Evolutionary conservation across 495 filamentous ascomycete genomes (phyloP).

Genomic region (Podospora anserina): DNA sequence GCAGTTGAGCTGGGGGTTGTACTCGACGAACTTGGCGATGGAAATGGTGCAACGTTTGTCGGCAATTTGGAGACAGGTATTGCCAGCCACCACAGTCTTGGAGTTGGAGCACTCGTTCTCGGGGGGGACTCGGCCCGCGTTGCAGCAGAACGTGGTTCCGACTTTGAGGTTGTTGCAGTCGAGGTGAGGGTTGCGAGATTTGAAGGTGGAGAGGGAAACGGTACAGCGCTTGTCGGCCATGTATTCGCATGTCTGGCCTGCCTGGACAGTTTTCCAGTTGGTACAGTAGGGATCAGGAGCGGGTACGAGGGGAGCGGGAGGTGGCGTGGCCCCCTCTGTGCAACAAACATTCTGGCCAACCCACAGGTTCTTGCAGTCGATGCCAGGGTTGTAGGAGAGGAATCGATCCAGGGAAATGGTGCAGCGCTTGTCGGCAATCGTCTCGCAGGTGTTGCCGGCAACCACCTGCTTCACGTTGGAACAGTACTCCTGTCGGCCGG

Average conservation of each 20-base stretch:
- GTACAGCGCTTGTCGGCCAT: neutral
- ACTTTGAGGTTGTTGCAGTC: neutral
- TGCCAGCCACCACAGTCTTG: neutral
- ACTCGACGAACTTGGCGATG: constrained; percentile 3
- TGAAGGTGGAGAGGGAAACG: neutral
- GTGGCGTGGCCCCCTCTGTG: neutral
- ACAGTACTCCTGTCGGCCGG: neutral
- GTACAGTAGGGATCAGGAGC: neutral
- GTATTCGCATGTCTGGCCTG: neutral
- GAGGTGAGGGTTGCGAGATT: neutral
- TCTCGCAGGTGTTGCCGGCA: neutral
- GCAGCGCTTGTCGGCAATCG: neutral
- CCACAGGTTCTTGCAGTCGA: neutral
- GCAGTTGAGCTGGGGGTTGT: constrained; percentile 24
- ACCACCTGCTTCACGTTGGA: neutral
- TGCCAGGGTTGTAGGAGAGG: neutral
- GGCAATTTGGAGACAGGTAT: neutral
- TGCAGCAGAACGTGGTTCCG: neutral
- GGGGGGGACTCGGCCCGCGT: neutral
- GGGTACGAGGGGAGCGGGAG: neutral
- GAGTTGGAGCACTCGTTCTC: neutral
- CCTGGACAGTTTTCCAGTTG: neutral
- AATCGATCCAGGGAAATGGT: neutral
- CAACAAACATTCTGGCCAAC: neutral
- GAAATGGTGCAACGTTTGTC: constrained; percentile 21